phyloP scores from a whole-genome alignment of 2,329 filamentous ascomycete species.

The Botrytis squamosa region DNA sequence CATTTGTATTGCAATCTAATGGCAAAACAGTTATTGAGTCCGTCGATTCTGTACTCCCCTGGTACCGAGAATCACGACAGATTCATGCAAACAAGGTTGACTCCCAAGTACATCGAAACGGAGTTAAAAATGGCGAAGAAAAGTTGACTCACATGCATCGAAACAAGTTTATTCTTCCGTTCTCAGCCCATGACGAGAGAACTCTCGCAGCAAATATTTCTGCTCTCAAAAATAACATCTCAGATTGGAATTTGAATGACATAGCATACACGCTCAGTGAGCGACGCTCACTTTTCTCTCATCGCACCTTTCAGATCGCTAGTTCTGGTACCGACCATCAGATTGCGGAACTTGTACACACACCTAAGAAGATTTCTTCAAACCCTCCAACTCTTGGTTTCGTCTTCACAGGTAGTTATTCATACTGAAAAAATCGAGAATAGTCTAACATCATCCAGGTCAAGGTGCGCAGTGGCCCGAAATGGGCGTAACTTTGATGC shows the following conservation, averaged over 20 bases:
- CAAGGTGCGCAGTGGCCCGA: slow-evolving; percentile 26
- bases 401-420: slow-evolving; percentile 24
- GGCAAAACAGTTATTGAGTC: too few species aligned
- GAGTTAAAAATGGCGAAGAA: neutral
- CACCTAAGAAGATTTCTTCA: neutral
- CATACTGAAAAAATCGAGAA: too few species aligned
- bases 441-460: too few species aligned
- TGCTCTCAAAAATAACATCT: neutral
- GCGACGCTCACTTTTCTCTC: neutral
- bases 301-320: neutral
- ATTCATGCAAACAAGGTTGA: too few species aligned
- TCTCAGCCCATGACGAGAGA: slow-evolving; percentile 16
- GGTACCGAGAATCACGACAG: too few species aligned
- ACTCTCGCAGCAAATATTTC: neutral
- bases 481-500: slow-evolving; percentile 25
- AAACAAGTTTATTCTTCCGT: neutral
- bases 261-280: neutral
- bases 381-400: slow-evolving; percentile 6
- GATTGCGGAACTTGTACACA: too few species aligned
- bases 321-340: too few species aligned
- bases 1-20: too few species aligned
- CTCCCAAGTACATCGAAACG: too few species aligned
- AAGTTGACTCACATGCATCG: too few species aligned
- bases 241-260: neutral
- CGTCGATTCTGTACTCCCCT: too few species aligned